phyloP scores from a whole-genome alignment of 2,329 filamentous ascomycete genomes.

The Acrodontium crateriforme region DNA sequence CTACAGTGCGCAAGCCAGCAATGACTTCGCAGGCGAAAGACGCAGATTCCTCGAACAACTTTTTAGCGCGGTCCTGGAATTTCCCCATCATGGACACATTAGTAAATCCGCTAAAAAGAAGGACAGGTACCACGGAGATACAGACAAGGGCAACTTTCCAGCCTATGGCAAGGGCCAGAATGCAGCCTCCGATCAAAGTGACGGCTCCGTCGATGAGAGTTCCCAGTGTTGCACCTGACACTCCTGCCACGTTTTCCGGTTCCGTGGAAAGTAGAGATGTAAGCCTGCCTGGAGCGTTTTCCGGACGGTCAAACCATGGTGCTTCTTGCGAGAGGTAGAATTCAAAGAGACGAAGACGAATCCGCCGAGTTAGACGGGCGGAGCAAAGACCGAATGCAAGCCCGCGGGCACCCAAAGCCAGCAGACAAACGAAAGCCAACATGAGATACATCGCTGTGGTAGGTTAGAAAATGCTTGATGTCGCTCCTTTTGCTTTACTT shows the following conservation, averaged over 20 bases:
- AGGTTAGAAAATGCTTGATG: too few relatives aligned
- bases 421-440: too few relatives aligned
- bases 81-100: too few relatives aligned
- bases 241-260: conserved; percentile 42
- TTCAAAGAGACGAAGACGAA: conserved; percentile 66
- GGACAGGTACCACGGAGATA: conserved; percentile 31
- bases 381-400: too few relatives aligned
- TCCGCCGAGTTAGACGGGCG: conserved; percentile 54
- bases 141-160: conserved; percentile 37
- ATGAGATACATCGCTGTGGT: too few relatives aligned
- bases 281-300: conserved; percentile 28
- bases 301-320: conserved; percentile 61
- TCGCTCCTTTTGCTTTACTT: too few relatives aligned
- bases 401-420: too few relatives aligned
- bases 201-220: conserved; percentile 31
- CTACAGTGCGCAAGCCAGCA: conserved; percentile 15
- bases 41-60: conserved; percentile 13
- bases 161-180: conserved; percentile 34
- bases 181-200: conserved; percentile 30
- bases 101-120: conserved; percentile 30
- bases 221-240: conserved; percentile 34
- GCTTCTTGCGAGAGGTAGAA: conserved; percentile 83
- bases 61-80: conserved; percentile 25
- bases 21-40: conserved; percentile 18
- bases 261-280: conserved; percentile 32